phyloP scores from a whole-genome alignment of 768 basidiomycete species.

The Cystobasidium onofrii region DNA sequence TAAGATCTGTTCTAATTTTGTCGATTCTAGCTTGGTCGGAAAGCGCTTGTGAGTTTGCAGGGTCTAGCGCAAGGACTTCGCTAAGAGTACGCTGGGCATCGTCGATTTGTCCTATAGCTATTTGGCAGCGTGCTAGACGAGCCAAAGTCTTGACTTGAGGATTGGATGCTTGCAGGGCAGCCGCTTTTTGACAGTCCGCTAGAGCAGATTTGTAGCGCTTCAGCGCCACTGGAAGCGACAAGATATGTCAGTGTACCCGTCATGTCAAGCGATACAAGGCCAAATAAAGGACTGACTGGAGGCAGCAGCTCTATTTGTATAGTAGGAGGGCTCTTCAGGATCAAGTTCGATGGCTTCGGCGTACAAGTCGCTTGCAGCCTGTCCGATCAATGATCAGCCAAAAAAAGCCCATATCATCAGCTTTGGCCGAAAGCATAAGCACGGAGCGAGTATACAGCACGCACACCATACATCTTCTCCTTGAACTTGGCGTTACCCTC shows the following conservation, averaged over 20 bases:
- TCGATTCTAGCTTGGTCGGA: constrained; percentile 59
- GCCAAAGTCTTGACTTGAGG: constrained; percentile 70
- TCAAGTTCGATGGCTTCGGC: constrained; percentile 50
- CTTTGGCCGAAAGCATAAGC: not conserved
- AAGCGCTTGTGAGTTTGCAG: constrained; percentile 55
- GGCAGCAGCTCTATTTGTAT: constrained; percentile 78
- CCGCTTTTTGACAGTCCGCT: constrained; percentile 68
- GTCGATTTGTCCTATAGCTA: constrained; percentile 63
- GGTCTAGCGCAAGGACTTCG: constrained; percentile 57
- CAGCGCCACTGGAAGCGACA: constrained; percentile 51
- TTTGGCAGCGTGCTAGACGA: constrained; percentile 73
- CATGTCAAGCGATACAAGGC: too few species aligned
- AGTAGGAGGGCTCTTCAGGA: constrained; percentile 61
- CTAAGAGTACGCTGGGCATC: constrained; percentile 62
- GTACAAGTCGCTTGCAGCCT: constrained; percentile 29
- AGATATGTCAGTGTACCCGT: not conserved
- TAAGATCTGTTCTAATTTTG: constrained; percentile 49
- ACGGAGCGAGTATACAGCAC: not conserved
- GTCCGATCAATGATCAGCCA: not conserved
- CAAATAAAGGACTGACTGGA: constrained; percentile 50
- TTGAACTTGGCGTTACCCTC: constrained; percentile 31
- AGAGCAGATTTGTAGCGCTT: constrained; percentile 69
- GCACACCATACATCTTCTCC: constrained; percentile 13
- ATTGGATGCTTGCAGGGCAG: constrained; percentile 55
- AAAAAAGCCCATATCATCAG: not conserved